These are phyloP conservation scores for Gnomoniopsis sp. DNA, from an alignment of 2,329 filamentous ascomycete species.

Conservation along the genomic window DNA sequence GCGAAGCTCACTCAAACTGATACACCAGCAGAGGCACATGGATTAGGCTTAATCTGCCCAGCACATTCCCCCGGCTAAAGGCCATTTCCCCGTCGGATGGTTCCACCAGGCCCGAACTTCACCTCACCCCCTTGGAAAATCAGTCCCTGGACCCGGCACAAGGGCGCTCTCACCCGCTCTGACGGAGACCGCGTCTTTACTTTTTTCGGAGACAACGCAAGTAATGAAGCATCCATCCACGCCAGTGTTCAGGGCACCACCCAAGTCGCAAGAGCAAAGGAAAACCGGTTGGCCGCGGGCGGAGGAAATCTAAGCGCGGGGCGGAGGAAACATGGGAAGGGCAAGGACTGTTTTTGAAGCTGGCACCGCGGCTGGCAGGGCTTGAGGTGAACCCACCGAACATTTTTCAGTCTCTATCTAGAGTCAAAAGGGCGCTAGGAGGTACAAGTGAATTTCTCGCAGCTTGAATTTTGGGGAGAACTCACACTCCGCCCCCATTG, in stretches of 20 bases:
- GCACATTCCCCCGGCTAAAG: not conserved
- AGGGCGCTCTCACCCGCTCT: not conserved
- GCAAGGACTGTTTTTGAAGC: too few relatives aligned
- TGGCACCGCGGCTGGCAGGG: not conserved
- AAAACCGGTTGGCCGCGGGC: too few relatives aligned
- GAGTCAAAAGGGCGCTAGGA: not conserved
- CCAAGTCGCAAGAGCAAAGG: not conserved
- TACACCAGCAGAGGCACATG: not conserved
- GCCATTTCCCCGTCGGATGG: not conserved
- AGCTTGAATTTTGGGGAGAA: not conserved
- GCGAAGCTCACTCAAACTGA: not conserved
- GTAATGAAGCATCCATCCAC: not conserved
- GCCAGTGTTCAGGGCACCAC: not conserved
- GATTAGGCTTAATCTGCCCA: not conserved
- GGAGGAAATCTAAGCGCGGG: not conserved
- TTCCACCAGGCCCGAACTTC: not conserved
- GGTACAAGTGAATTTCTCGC: not conserved
- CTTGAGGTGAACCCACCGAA: not conserved
- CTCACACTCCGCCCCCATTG: constrained; percentile 2
- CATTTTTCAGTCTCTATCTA: not conserved
- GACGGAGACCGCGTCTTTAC: not conserved
- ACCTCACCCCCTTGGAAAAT: not conserved
- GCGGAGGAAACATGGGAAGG: too few relatives aligned
- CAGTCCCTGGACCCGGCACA: constrained; percentile 3
- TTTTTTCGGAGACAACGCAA: not conserved